These are phyloP conservation scores for Dryas integrifolia DNA, from an alignment of 331 rosid species.

Conservation along the genomic window DNA sequence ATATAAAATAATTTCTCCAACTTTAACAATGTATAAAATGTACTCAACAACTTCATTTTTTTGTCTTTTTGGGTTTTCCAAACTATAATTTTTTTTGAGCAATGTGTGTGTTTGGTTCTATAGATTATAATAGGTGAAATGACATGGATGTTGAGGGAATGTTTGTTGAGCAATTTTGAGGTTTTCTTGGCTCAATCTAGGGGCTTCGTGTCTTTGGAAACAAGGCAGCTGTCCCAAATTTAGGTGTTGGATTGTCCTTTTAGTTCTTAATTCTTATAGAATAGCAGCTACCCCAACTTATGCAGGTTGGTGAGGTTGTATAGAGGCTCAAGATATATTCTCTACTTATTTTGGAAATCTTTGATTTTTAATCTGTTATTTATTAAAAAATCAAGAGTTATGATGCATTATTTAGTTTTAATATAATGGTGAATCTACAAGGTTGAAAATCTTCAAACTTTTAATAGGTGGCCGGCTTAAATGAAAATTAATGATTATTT, in stretches of 20 bases:
- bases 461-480: too few species aligned
- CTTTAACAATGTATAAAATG: slow-evolving; percentile 1
- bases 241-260: slow-evolving; percentile 25
- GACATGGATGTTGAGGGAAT: slow-evolving; percentile 15
- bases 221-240: slow-evolving; percentile 50
- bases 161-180: slow-evolving; percentile 21
- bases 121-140: neutral
- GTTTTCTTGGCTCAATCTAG: slow-evolving; percentile 32
- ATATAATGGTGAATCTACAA: too few species aligned
- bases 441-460: too few species aligned
- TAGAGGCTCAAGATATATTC: too few species aligned
- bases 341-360: too few species aligned
- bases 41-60: slow-evolving; percentile 18
- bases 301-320: slow-evolving; percentile 9
- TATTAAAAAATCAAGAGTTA: too few species aligned
- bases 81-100: neutral
- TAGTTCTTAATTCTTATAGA: slow-evolving; percentile 19
- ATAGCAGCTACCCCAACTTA: slow-evolving; percentile 30
- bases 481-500: too few species aligned
- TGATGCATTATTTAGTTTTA: too few species aligned
- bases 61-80: slow-evolving; percentile 29
- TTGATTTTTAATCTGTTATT: too few species aligned
- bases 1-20: too few species aligned
- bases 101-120: neutral
- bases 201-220: slow-evolving; percentile 41